Base-by-base conservation (phyloP, 2,329 filamentous ascomycete genomes). In the Ophiostoma australiae region DNA sequence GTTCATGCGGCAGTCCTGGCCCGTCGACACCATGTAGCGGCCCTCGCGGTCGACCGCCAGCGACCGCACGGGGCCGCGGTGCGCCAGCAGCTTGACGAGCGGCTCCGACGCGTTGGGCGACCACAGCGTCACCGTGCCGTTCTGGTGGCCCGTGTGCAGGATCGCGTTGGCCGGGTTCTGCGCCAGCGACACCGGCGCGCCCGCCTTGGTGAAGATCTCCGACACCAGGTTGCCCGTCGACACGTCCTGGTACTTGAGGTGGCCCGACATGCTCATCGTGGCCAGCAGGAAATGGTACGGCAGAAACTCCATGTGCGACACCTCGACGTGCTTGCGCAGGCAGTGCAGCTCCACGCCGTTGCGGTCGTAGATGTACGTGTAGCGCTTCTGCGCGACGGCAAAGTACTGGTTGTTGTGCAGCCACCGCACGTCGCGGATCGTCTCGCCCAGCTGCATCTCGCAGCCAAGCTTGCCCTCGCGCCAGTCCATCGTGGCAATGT, bases 401-500 rank as follows among this genome's bases (percentile, higher is more conserved):
- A 98, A 97, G 81, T 89, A 91, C 76, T 97, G 93, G 79, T 95
- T 94, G 79, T 97, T 97, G 81, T 97, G 93, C 76, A 98, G 84
- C 91, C 93, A 99, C 78, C 90, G 90, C 35, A 91, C 90, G 80
- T 97, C 94, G 69, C 94, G 86, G 15, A 98, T 86, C 0, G 93
- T 98, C 83, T 99, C 95, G 69, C 90, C 89, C 73, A 99, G 84
- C 78, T 99, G 93, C 74, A 76, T 77, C 79, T 99, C 95, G 78
- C 93, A 97, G 7, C 92, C 92, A 72, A 97, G 82, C 80, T 94
- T 97, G 61, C 94, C 94, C 75, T 91, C 90, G 74, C 94, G 86
- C 94, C 95, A 99, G 80, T 99, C 94, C 88, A 98, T 96, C 0
- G 92, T 94, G 71, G 95, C 94, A 74, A 99, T 84, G 87, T 99